Percentiles rank a stretch among this genome's conserved stretches.
Evolutionary conservation across 805 yeast genomes (phyloP).

Genomic region (Starmerella potacharoeniae): DNA sequence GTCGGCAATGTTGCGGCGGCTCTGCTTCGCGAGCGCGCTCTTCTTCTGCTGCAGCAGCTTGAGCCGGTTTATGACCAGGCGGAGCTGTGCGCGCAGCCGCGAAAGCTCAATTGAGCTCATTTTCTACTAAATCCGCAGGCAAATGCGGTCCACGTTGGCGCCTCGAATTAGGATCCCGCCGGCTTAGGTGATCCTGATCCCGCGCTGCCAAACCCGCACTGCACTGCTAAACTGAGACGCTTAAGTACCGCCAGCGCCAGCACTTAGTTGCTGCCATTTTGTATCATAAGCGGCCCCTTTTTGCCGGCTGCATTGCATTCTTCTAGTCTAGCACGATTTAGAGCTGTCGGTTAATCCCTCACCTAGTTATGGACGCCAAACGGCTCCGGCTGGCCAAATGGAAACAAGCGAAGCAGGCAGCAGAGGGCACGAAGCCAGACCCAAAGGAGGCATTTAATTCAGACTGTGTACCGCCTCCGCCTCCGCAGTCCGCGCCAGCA

Average conservation of each 20-base stretch:
- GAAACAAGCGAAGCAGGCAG: slow-evolving; percentile 1
- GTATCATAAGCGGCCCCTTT: neutral
- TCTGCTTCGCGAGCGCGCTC: slow-evolving; percentile 62
- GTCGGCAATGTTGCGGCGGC: slow-evolving; percentile 59
- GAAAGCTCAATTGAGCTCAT: slow-evolving; percentile 15
- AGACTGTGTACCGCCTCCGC: neutral
- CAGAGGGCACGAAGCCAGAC: neutral
- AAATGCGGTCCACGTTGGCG: neutral
- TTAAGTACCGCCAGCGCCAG: neutral
- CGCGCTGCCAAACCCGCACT: neutral
- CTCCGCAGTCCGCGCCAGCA: neutral
- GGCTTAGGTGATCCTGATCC: neutral
- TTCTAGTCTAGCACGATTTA: neutral
- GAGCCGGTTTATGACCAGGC: slow-evolving; percentile 61
- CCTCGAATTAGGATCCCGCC: too few species aligned
- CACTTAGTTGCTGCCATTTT: neutral
- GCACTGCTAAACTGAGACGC: neutral
- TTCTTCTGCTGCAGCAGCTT: slow-evolving; percentile 65
- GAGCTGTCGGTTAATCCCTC: neutral
- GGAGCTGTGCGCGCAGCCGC: slow-evolving; percentile 19
- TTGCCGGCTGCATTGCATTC: neutral
- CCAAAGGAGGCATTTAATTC: neutral
- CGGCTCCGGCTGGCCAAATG: neutral
- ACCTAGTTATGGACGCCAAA: neutral
- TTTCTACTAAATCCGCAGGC: neutral